These are phyloP conservation scores for Penicillium turbatum DNA, from an alignment of 495 filamentous ascomycete genomes.

Conservation along the genomic window DNA sequence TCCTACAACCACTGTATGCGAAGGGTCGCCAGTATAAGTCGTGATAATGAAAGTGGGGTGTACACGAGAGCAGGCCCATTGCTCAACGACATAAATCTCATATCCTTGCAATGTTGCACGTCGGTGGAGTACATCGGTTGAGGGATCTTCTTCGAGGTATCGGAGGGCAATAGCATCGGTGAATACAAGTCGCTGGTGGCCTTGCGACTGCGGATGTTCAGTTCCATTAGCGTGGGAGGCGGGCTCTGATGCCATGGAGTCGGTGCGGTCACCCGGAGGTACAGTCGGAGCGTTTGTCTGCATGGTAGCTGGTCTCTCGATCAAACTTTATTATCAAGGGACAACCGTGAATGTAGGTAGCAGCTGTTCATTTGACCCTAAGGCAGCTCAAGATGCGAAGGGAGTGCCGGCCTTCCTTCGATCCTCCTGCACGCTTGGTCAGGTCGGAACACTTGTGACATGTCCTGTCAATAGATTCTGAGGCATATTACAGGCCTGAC, in stretches of 20 bases:
- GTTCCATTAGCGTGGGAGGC: conserved; percentile 15
- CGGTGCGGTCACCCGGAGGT: conserved; percentile 16
- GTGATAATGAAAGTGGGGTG: conserved; percentile 90
- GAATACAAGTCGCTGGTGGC: conserved; percentile 58
- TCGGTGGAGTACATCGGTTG: conserved; percentile 69
- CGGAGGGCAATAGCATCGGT: conserved; percentile 72
- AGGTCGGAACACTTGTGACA: conserved; percentile 23
- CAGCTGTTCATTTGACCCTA: conserved; percentile 1
- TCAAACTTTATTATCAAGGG: conserved; percentile 2
- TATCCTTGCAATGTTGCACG: conserved; percentile 70
- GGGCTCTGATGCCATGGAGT: conserved; percentile 24
- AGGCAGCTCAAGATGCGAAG: conserved; percentile 19
- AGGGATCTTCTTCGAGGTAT: conserved; percentile 85
- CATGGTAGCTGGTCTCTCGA: conserved; percentile 14
- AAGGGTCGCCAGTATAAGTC: conserved; percentile 85
- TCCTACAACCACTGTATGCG: conserved; percentile 71
- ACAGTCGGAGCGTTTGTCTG: conserved; percentile 23
- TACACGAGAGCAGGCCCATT: conserved; percentile 91
- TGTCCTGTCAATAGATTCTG: conserved; percentile 17
- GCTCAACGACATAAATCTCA: conserved; percentile 91
- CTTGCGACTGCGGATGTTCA: conserved; percentile 22
- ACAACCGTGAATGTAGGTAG: neutral
- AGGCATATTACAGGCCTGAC: conserved; percentile 10
- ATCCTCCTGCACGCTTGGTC: conserved; percentile 22
- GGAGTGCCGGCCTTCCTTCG: conserved; percentile 26